Evolutionary conservation across 495 filamentous ascomycete species (phyloP), one percentile per base, ranked within the genome.

Genomic region (Lindgomyces ingoldianus): DNA sequence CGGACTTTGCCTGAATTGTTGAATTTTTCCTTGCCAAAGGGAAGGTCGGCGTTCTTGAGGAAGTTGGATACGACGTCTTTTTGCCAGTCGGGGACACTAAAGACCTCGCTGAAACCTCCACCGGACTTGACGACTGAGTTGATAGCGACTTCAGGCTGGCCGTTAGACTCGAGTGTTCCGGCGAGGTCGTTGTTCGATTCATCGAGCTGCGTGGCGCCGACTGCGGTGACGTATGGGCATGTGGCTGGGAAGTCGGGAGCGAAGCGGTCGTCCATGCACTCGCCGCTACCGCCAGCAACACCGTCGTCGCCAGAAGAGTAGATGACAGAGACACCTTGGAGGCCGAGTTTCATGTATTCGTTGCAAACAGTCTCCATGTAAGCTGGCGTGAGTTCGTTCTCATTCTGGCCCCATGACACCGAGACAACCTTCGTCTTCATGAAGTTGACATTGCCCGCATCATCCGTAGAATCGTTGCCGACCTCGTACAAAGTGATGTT

Each of bases 1-100:
- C 74, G 73, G 0, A 85, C 85, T 6, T 78, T 77, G 8, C 80
- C 79, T 65, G 84, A 84, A 73, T 86, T 88, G 64, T 85, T 79
- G 54, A 78, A 82, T 4, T 74, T 72, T 29, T 81, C 74, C 39
- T 74, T 80, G 67, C 83, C 83, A 0, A 67, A 69, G 0, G 78
- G 79, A 3, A 81, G 55, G 21, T 24, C 50, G 39, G 22, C 72
- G 27, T 41, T 70, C 0, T 52, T 54, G 41, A 76, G n/a, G 47
- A 74, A 77, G 2, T 51, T 46, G 16, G 42, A 27, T 0, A 77
- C 74, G n/a, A 60, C 66, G 16, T 51, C 39, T 4, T 54, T 29
- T 61, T 77, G 73, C 53, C 74, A 77, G 16, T 49, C 30, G 1
- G 75, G 75, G 1, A 55, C 36, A 1, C 57, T 29, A 64, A 77